These are phyloP conservation scores for Colletotrichum sp. DNA, from an alignment of 2,329 filamentous ascomycete genomes.

Conservation along the genomic window DNA sequence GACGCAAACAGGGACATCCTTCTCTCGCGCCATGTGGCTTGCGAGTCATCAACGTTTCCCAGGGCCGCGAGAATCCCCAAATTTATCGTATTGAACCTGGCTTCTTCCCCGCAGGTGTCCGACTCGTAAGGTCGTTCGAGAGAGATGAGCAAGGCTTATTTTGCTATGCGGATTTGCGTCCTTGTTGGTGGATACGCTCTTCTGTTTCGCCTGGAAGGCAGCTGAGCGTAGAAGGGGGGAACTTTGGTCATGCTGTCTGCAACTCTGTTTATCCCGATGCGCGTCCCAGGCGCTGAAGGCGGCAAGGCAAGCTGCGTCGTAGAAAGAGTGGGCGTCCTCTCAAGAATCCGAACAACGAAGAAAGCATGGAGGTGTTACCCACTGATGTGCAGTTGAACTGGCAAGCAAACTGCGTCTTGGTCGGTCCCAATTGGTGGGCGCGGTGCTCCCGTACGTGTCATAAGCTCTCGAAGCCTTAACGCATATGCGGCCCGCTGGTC, in stretches of 20 bases:
- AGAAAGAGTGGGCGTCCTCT: neutral
- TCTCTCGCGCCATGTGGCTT: conserved; percentile 13
- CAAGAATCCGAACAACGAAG: neutral
- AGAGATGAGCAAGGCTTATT: neutral
- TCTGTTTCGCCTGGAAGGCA: neutral
- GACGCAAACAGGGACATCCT: neutral
- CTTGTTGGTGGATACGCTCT: neutral
- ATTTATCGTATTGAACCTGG: neutral
- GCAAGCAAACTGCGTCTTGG: neutral
- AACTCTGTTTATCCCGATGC: neutral
- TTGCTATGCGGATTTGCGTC: neutral
- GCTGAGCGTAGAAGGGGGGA: neutral
- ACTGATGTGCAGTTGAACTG: neutral
- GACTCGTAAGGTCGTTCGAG: neutral
- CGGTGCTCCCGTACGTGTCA: neutral
- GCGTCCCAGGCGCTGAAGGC: neutral
- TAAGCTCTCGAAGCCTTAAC: neutral
- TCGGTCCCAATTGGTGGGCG: neutral
- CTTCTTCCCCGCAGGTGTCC: neutral
- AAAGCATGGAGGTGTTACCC: neutral
- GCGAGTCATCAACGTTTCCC: conserved; percentile 8
- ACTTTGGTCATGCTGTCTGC: neutral
- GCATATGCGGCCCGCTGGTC: neutral
- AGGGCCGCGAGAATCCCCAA: neutral
- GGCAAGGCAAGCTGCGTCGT: neutral